Base-by-base conservation (phyloP, 306 rosid species). In the Casuarina cunninghamiana region DNA sequence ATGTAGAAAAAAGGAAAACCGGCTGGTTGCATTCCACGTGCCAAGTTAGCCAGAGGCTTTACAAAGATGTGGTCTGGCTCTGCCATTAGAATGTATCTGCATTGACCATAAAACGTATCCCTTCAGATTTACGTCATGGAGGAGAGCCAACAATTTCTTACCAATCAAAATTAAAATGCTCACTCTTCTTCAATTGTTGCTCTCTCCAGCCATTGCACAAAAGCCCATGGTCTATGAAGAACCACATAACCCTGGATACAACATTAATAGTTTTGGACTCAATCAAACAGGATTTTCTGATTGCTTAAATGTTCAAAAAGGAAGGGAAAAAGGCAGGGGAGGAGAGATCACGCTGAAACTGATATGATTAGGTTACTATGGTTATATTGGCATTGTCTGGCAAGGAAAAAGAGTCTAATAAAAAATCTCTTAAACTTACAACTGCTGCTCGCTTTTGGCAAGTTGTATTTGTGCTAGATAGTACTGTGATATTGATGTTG, bases 41-140 rank as follows among this genome's bases (percentile, higher is more conserved):
- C 98, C 86, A 91, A 87, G 84, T 93, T 93, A 53, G 98, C 97
- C 82, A 93, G 83, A 70, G 98, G 94, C 16, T 88, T 87, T 83
- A 82, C 89, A 77, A 93, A 93, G 74, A 91, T 45, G 80, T 93
- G 98, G 74, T 93, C 98, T 43, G 98, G 98, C 83, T 93, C 98
- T 62, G 98, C 97, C 98, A 93, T 92, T 86, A 94, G 86, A 85
- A 94, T 90, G 86, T 91, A 94, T 72, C 97, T 94, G 98, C 90
- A 89, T 69, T 74, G 81, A 57, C 81, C 88, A 90, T 43, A 77
- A 89, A 72, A 80, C 32, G 32, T 10, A 57, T 32, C 61, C 12
- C 73, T 55, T 86, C 75, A 81, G 87, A 71, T 80, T 84, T 75
- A 80, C 68, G 78, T 82, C 84, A 49, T 37, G 66, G 21, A 19